Conservation (phyloP, 1,139 yeast genomes). For the Debaryomyces nepalensis region DNA sequence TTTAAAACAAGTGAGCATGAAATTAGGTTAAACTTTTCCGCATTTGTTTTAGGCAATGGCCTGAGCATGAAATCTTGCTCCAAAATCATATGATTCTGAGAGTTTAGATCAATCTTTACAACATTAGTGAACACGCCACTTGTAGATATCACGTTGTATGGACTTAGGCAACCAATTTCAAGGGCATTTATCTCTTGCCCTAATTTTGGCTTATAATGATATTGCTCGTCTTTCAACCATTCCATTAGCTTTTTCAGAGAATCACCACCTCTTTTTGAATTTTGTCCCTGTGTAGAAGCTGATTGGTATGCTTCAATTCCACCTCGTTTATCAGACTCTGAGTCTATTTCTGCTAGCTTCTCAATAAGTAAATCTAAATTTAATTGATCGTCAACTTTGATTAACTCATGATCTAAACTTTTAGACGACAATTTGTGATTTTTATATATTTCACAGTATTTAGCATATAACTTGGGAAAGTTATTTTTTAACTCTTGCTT, state of each 20-base stretch:
- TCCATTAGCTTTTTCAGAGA: constrained; percentile 74
- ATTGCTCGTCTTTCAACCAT: constrained; percentile 54
- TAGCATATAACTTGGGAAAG: background rate
- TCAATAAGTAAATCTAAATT: constrained; percentile 21
- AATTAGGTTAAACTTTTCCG: constrained; percentile 62
- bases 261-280: constrained; percentile 80
- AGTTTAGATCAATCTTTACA: constrained; percentile 75
- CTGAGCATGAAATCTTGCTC: constrained; percentile 87
- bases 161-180: constrained; percentile 82
- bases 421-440: constrained; percentile 15
- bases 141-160: constrained; percentile 69
- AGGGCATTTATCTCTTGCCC: constrained; percentile 47
- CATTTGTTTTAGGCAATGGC: constrained; percentile 54
- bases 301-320: constrained; percentile 77
- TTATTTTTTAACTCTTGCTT: constrained; percentile 17
- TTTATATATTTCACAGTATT: constrained; percentile 13
- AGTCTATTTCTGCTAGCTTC: constrained; percentile 58
- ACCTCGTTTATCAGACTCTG: constrained; percentile 63
- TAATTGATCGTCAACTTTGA: constrained; percentile 27
- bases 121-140: constrained; percentile 53
- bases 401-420: constrained; percentile 20
- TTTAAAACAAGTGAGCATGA: constrained; percentile 88
- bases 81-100: constrained; percentile 71
- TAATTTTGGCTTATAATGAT: constrained; percentile 18
- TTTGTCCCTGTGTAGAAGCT: constrained; percentile 90